Evolutionary conservation across 352 stramenopile genomes (phyloP), one percentile per base, ranked within the genome.

Genomic region (Globisporangium camurandrum): DNA sequence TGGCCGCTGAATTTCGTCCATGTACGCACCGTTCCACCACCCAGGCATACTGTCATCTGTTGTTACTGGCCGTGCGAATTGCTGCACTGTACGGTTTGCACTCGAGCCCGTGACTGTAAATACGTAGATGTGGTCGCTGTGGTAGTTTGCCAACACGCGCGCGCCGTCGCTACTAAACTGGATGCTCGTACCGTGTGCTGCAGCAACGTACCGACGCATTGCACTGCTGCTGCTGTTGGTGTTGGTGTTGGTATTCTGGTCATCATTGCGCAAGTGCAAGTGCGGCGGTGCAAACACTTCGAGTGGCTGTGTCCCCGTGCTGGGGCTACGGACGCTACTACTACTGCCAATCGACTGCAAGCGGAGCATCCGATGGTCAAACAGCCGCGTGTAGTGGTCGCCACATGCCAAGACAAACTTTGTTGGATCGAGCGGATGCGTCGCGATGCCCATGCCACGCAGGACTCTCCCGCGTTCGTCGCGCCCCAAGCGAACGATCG

Each of bases 121-220:
- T 40, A 90, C 42, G 43, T 93, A 93, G 52, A 93, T 89, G 37
- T 93, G 77, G 41, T 93, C 82, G 49, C 84, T 88, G 59, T 93
- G 82, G 45, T 93, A 93, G 55, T 87, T 91, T 9, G 78, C 68
- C 16, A 93, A 64, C 14, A 93, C 57, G 40, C 91, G 66, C 0
- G 65, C 57, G 16, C 82, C 82, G 34, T 89, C 69, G 46, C 52
- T 75, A 46, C 63, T 89, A 54, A 89, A 93, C 53, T 84, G 77
- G 49, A 93, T 85, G 50, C 79, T 91, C 20, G 82, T 93, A 14
- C 79, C 75, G 49, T 93, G 77, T 6, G 66, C 68, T 45, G 77
- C 69, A 10, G n/a, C n/a, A n/a, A 84, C 69, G 43, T 88, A 69
- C 20, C 57, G 66, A 22, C 59, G 61, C 42, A 69, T 64, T 30